Base-by-base conservation (phyloP, 2,329 filamentous ascomycete species). In the Sporothrix brasiliensis region DNA sequence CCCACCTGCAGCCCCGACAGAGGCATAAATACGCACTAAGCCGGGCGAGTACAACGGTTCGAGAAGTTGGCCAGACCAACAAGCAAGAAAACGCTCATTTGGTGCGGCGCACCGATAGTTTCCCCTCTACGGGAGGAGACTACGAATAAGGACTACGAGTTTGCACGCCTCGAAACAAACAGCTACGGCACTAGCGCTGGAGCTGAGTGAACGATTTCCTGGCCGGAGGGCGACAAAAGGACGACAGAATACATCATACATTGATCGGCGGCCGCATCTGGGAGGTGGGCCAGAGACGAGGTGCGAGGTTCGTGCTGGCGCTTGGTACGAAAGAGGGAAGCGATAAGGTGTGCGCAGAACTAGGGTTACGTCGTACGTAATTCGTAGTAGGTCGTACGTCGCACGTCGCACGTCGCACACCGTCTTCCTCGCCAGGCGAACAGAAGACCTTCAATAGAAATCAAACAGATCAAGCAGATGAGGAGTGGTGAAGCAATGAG, bases 1-100 rank as follows among this genome's bases (percentile, higher is more conserved):
- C 58, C 65, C 34, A 53, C 65, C n/a, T 44, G 65, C 27, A 7
- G 14, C 61, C 41, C 44, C 27, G 44, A 11, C 27, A 53, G 47
- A 67, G 63, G 27, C 61, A 66, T 63, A 63, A 63, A 63, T 63
- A 63, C 58, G 58, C 58, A 44, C 58, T 27, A 63, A 63, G 47
- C 58, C 39, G 58, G n/a, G 39, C 61, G 19, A 14, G 34, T 5
- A 16, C 11, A 24, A 19, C 3, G 6, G 30, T 13, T 13, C 14
- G 16, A 21, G 39, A 27, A 67, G 63, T 65, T 65, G 61, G 61
- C 61, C 61, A 65, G 61, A 65, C 61, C 61, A 65, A 39, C 34
- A 53, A 67, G 21, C 34, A 65, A 39, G 50, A 53, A 53, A 67
- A 34, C 65, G 50, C 63, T 30, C 49, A 53, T 53, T 49, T 67